Evolutionary conservation across 441 rosid species (phyloP).

Genomic region (Euphorbia schlechtendalii): DNA sequence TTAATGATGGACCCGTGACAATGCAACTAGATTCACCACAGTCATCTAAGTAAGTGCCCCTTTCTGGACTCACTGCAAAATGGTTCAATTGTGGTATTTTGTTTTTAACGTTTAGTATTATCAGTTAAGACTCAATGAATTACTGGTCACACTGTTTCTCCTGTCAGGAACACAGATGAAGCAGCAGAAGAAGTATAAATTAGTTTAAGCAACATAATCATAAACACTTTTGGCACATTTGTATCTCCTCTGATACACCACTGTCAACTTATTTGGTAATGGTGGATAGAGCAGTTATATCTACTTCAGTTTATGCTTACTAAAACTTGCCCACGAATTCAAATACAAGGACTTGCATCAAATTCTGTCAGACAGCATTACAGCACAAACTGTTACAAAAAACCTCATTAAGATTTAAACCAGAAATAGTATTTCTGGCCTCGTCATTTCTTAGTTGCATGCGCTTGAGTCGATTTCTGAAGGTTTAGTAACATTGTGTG

Average conservation of each 20-base stretch:
- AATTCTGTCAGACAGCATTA: no score
- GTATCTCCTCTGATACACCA: not conserved
- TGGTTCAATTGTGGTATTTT: not conserved
- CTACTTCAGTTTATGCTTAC: not conserved
- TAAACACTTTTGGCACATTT: not conserved
- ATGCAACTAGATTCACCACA: conserved; percentile 77
- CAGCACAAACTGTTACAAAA: no score
- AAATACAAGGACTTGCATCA: no score
- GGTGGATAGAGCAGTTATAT: not conserved
- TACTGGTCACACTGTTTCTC: not conserved
- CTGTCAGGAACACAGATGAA: conserved; percentile 6
- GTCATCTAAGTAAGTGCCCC: conserved; percentile 46
- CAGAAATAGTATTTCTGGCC: no score
- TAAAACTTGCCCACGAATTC: not conserved
- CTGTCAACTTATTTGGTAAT: not conserved
- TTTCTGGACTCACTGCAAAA: conserved; percentile 1
- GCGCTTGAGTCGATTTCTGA: no score
- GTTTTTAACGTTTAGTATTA: not conserved
- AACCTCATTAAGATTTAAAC: no score
- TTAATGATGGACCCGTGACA: conserved; percentile 89
- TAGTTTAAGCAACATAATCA: not conserved
- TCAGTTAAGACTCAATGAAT: not conserved
- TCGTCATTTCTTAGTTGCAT: no score
- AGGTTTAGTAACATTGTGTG: no score
- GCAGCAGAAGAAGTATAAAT: conserved; percentile 7